These are phyloP conservation scores for Boletellus ananas DNA, from an alignment of 768 basidiomycete species.

Conservation along the genomic window DNA sequence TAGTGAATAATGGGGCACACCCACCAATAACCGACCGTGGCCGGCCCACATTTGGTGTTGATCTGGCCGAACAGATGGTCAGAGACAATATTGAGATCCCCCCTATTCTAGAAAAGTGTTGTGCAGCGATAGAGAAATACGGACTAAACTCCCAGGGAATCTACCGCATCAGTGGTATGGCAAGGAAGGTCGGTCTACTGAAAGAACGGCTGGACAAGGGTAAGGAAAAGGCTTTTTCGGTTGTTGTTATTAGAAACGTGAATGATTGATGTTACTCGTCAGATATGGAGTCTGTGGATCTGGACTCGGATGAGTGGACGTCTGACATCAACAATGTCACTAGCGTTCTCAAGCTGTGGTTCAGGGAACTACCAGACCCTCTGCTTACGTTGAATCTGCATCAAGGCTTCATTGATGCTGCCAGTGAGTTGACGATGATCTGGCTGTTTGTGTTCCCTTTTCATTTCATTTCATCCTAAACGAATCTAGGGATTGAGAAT, in stretches of 20 bases:
- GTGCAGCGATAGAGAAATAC: constrained; percentile 86
- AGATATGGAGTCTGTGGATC: constrained; percentile 86
- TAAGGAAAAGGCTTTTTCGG: constrained; percentile 26
- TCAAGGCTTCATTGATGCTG: constrained; percentile 91
- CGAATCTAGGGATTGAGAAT: constrained; percentile 74
- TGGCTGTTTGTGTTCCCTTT: neutral
- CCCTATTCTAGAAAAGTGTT: constrained; percentile 81
- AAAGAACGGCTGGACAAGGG: constrained; percentile 86
- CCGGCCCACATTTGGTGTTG: constrained; percentile 87
- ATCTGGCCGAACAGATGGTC: constrained; percentile 89
- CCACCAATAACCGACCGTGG: constrained; percentile 51
- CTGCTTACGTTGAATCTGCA: constrained; percentile 80
- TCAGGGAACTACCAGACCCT: constrained; percentile 94
- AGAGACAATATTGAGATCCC: constrained; percentile 91
- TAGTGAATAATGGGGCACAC: constrained; percentile 26
- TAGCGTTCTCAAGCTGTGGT: constrained; percentile 93
- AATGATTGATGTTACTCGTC: constrained; percentile 19
- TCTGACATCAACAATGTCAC: constrained; percentile 94
- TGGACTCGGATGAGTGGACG: constrained; percentile 87
- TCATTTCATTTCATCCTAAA: neutral
- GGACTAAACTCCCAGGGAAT: constrained; percentile 84
- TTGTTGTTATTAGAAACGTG: neutral
- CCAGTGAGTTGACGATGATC: constrained; percentile 55
- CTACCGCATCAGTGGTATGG: constrained; percentile 90
- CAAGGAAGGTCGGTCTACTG: constrained; percentile 78